Evolutionary conservation across 768 basidiomycete genomes (phyloP), one percentile per base, ranked within the genome.

Genomic region (Lepiota subincarnata): DNA sequence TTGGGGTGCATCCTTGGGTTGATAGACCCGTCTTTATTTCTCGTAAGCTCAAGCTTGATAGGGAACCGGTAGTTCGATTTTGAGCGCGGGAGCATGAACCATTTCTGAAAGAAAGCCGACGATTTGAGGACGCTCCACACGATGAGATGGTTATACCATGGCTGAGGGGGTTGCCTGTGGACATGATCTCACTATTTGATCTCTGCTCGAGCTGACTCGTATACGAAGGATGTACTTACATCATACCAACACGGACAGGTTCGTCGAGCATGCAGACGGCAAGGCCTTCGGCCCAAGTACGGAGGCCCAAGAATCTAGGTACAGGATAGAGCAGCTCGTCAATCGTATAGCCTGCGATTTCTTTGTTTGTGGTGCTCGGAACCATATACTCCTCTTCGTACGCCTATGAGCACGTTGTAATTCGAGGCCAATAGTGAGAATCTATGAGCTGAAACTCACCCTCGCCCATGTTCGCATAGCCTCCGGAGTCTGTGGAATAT

Each of bases 211-310:
- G 16, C n/a, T 48, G 51, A 7, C 37, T 13, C 35, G 19, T 6
- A 22, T 37, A 36, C 35, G 6, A 22, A 48, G 7, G 24, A 13
- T 40, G 18, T 8, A 68, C 69, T 22, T 55, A 79, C 78, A 77
- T 71, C 77, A 80, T 77, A 6, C 75, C 73, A 12, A 70, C 63
- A n/a, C 78, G 66, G 0, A 75, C 70, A n/a, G 60, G 58, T 7
- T 79, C 75, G 5, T 77, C 75, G 31, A 81, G 53, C 19, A 78
- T 48, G 38, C 71, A 69, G 11, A 72, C 58, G 0, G 66, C 57
- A n/a, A 77, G 49, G 6, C 64, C 61, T 48, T 68, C 54, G 2
- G 58, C 65, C 55, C 79, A 70, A 0, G 57, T 40, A 38, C 71
- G 73, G 35, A 79, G 38, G 2, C 77, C 73, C 19, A 77, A 64